Base-by-base conservation (phyloP, 2,329 filamentous ascomycete species). In the Sarocladium brachiariae region DNA sequence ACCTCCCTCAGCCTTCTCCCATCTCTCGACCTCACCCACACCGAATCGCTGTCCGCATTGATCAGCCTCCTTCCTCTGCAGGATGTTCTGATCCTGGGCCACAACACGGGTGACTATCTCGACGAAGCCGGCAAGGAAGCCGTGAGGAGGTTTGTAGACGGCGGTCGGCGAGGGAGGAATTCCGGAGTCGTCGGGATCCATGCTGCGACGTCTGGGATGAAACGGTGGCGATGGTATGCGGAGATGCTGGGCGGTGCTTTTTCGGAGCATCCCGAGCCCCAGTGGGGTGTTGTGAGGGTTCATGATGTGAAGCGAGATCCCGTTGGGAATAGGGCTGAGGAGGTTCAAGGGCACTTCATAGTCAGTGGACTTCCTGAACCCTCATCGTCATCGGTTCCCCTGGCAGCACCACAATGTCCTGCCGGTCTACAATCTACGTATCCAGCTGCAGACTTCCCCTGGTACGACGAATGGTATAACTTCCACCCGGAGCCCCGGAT, bases 381-480 rank as follows among this genome's bases (percentile, higher is more conserved):
- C 19, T 47, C 43, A 14, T 33, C 43, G 4, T 47, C 43, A 5
- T 30, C 21, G n/a, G 24, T 47, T 19, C 43, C 43, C 7, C 13
- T n/a, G 11, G 18, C 24, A 3, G 43, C 43, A 31, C 21, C 43
- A 14, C 43, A 24, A 4, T 33, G 43, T 14, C 25, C 43, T 16
- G 10, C 4, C 6, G 18, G 21, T n/a, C 39, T 45, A 11, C 43
- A 14, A 8, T 47, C 43, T 3, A 3, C 24, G 2, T 11, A 4
- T 9, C 13, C 24, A 47, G 25, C 13, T 8, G 21, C 25, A 2
- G 43, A 47, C 25, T 47, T 47, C 27, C 25, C 43, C 5, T 47
- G 43, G 43, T 47, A 31, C 43, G 43, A 47, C 16, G 43, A 47
- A 14, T 47, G 43, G 43, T 47, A 47, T 25, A 47, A 47, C 25